Conservation (phyloP, 73 alveolate species). For the Breviolum minutum region DNA sequence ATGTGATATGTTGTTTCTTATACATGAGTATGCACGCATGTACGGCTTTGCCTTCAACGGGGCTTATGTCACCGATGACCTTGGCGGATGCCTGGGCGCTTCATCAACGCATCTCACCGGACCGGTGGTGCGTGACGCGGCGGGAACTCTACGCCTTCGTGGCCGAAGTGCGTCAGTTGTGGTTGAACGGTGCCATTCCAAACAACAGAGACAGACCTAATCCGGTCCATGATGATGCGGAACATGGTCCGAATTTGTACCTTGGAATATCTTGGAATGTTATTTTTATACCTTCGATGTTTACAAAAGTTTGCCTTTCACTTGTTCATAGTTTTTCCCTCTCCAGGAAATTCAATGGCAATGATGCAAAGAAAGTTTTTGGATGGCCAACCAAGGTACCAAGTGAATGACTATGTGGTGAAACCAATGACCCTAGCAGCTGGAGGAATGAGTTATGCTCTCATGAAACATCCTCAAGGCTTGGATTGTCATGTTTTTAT, state of each 20-base stretch:
- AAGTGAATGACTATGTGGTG: constrained; percentile 13
- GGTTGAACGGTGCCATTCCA: not conserved
- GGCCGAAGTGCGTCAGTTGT: not conserved
- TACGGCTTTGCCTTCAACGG: too few species aligned
- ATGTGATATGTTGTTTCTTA: too few species aligned
- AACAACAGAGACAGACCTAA: not conserved
- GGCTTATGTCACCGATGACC: not conserved
- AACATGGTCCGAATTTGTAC: not conserved
- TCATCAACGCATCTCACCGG: not conserved
- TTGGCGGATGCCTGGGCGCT: not conserved
- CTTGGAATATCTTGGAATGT: too few species aligned
- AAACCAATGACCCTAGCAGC: constrained; percentile 57
- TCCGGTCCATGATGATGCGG: not conserved
- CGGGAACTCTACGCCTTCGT: constrained; percentile 3
- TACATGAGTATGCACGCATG: too few species aligned
- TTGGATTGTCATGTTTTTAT: constrained; percentile 35
- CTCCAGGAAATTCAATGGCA: too few species aligned
- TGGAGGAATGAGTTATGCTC: constrained; percentile 21
- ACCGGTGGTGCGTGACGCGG: constrained; percentile 8
- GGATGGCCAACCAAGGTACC: not conserved
- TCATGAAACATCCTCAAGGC: constrained; percentile 42
- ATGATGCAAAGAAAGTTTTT: too few species aligned
- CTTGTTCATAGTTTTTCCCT: too few species aligned
- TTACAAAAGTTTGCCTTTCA: too few species aligned
- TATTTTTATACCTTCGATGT: too few species aligned